A percentile compares a stretch with the other conserved stretches of the same genome.
Conservation (phyloP, 1,139 yeast genomes). For the Candida sp. region DNA sequence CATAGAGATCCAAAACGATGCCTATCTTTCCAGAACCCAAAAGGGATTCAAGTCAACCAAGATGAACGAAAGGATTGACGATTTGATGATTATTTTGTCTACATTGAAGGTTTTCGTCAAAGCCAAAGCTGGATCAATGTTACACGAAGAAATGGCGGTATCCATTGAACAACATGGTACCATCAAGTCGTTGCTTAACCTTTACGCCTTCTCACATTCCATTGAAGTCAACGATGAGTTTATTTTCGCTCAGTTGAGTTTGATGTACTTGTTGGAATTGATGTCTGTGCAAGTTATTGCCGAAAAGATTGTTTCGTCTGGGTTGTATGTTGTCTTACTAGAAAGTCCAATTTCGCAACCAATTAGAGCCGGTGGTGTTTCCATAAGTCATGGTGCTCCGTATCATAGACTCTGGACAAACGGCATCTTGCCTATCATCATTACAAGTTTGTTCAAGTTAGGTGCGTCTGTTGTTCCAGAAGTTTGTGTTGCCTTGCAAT, state of each 20-base stretch:
- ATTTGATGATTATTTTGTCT: constrained; percentile 65
- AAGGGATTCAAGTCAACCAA: constrained; percentile 31
- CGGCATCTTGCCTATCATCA: constrained; percentile 74
- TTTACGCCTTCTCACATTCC: constrained; percentile 72
- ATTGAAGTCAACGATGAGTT: constrained; percentile 66
- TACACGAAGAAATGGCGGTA: constrained; percentile 55
- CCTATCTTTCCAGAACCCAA: constrained; percentile 40
- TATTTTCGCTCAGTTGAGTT: constrained; percentile 72
- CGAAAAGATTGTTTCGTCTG: constrained; percentile 63
- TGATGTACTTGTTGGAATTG: constrained; percentile 73
- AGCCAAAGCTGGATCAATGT: constrained; percentile 42
- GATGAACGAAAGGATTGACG: constrained; percentile 58
- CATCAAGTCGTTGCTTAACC: constrained; percentile 61
- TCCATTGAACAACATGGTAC: constrained; percentile 63
- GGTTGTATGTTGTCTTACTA: constrained; percentile 69
- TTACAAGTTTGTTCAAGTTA: constrained; percentile 62
- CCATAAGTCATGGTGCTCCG: constrained; percentile 51
- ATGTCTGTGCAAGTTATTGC: constrained; percentile 68
- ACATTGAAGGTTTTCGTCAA: constrained; percentile 61
- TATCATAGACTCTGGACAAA: constrained; percentile 82
- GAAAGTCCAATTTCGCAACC: constrained; percentile 76
- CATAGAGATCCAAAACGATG: constrained; percentile 61
- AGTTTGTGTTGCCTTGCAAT: constrained; percentile 62
- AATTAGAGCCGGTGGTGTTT: constrained; percentile 69
- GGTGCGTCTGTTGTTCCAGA: constrained; percentile 72